Conservation (phyloP, 2,329 filamentous ascomycete genomes). For the Zelopaecilomyces penicillatus region DNA sequence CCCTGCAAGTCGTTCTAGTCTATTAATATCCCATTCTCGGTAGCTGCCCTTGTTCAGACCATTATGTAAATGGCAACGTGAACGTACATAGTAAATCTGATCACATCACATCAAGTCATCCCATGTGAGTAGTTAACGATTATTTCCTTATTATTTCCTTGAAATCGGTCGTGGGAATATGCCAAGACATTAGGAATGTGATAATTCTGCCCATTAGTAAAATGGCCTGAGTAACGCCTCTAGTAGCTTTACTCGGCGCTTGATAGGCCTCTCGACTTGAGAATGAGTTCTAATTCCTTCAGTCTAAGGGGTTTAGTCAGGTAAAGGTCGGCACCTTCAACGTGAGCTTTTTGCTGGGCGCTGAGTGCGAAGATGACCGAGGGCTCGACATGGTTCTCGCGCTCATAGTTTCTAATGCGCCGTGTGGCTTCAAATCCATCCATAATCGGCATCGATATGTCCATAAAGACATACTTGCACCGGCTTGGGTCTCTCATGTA, state of each 20-base stretch:
- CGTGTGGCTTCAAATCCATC: slow-evolving; percentile 43
- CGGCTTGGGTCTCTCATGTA: slow-evolving; percentile 16
- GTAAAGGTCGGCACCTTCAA: slow-evolving; percentile 45
- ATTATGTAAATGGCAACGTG: too few relatives aligned
- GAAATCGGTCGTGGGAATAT: too few relatives aligned
- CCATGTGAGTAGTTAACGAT: too few relatives aligned
- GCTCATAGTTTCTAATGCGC: slow-evolving; percentile 42
- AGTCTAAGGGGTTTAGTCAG: slow-evolving; percentile 45
- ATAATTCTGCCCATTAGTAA: too few relatives aligned
- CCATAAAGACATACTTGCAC: slow-evolving; percentile 30
- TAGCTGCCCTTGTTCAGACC: too few relatives aligned
- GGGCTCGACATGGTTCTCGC: slow-evolving; percentile 29
- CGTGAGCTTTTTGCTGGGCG: slow-evolving; percentile 44
- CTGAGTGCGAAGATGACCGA: slow-evolving; percentile 42
- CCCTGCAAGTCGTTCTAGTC: too few relatives aligned
- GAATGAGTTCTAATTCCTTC: slow-evolving; percentile 25
- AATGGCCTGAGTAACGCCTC: too few relatives aligned
- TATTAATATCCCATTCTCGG: too few relatives aligned
- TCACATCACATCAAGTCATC: too few relatives aligned
- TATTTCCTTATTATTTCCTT: too few relatives aligned
- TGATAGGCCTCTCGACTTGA: slow-evolving; percentile 7
- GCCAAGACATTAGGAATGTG: too few relatives aligned
- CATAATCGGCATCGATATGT: slow-evolving; percentile 51
- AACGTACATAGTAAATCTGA: too few relatives aligned
- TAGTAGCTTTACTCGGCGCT: not conserved